Conservation (phyloP, 176 grass and related monocot genomes). For the Hyparrhenia diplandra region DNA sequence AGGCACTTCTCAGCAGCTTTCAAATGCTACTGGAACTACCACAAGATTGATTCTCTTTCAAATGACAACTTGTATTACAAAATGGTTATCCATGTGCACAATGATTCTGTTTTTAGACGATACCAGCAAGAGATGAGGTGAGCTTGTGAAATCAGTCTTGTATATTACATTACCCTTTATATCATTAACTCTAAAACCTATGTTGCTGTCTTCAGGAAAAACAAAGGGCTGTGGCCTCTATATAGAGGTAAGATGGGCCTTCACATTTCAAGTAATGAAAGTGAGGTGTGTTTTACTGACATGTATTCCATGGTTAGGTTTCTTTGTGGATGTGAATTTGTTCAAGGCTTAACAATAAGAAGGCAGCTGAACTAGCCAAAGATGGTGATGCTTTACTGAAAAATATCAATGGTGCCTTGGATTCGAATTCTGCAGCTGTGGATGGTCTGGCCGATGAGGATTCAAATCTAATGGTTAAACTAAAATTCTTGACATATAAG, state of each 20-base stretch:
- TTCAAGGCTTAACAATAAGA: constrained; percentile 90
- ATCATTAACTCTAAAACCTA: constrained; percentile 10
- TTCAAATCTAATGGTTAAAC: constrained; percentile 93
- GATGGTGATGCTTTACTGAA: constrained; percentile 61
- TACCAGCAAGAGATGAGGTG: constrained; percentile 99
- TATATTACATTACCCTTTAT: constrained; percentile 6
- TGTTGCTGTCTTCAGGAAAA: constrained; percentile 57
- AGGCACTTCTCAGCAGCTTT: constrained; percentile 68
- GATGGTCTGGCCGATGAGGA: constrained; percentile 80
- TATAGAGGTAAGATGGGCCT: constrained; percentile 71
- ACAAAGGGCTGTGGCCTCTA: constrained; percentile 88
- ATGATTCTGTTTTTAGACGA: constrained; percentile 79
- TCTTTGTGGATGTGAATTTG: constrained; percentile 92
- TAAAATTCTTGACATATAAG: constrained; percentile 99
- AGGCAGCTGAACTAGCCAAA: constrained; percentile 56
- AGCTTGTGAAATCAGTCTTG: constrained; percentile 25
- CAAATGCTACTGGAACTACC: constrained; percentile 74
- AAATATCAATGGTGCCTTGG: constrained; percentile 56
- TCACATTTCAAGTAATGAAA: constrained; percentile 19
- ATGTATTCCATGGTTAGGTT: constrained; percentile 60
- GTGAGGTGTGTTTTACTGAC: constrained; percentile 4
- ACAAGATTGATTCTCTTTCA: too few species aligned
- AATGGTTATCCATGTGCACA: constrained; percentile 22
- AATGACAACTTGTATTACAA: too few species aligned
- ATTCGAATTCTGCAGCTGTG: constrained; percentile 40